Evolutionary conservation across 805 yeast genomes (phyloP).

Genomic region (Kregervanrija pseudodelftensis): DNA sequence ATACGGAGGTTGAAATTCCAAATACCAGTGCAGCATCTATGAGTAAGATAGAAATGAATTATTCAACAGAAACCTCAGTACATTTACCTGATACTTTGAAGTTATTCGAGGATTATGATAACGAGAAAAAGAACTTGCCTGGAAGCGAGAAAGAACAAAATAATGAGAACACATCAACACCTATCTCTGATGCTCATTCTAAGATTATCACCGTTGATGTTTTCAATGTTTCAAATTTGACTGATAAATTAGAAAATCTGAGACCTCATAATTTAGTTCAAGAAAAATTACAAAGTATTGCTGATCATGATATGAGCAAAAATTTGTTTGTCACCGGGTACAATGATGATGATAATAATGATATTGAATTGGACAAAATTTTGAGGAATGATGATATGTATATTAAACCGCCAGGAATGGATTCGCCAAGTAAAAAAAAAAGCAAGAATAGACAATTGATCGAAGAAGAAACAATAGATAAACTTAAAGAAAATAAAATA

Average conservation of each 20-base stretch:
- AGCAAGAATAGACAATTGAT: neutral
- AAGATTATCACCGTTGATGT: too few species aligned
- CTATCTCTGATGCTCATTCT: too few species aligned
- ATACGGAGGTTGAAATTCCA: constrained; percentile 9
- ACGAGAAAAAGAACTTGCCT: neutral
- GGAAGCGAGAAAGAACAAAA: neutral
- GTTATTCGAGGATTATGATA: neutral
- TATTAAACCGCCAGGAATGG: neutral
- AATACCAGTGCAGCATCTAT: constrained; percentile 10
- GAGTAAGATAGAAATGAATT: constrained; percentile 2
- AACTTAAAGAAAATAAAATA: neutral
- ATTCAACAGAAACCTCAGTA: neutral
- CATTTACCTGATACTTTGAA: neutral
- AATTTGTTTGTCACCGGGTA: neutral
- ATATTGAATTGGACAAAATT: neutral
- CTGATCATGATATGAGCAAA: neutral
- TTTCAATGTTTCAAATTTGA: too few species aligned
- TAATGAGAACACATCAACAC: neutral
- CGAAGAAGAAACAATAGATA: neutral
- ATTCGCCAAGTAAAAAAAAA: neutral
- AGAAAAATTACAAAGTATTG: neutral
- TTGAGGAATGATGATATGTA: neutral
- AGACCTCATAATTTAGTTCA: too few species aligned
- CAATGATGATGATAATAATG: neutral
- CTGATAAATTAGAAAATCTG: too few species aligned